Evolutionary conservation across 768 basidiomycete species (phyloP).

Genomic region (Suillus lakei): DNA sequence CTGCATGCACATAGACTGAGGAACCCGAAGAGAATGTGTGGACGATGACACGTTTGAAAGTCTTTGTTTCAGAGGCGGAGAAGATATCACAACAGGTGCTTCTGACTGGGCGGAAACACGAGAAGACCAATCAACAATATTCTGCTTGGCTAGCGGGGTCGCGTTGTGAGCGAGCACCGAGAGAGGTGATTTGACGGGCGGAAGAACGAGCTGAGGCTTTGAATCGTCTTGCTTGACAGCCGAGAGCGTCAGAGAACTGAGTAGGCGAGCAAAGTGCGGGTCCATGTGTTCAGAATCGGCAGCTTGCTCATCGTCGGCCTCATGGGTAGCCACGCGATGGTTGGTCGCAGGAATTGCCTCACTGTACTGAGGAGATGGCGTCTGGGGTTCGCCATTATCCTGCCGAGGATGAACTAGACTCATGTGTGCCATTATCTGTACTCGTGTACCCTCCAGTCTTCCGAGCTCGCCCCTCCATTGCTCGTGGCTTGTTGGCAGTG

Average conservation of each 20-base stretch:
- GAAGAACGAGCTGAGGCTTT: conserved; percentile 13
- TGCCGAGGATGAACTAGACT: conserved; percentile 70
- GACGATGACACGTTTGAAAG: conserved; percentile 14
- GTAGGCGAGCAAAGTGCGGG: conserved; percentile 72
- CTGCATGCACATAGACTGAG: conserved; percentile 6
- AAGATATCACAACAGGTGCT: conserved; percentile 12
- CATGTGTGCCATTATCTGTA: conserved; percentile 48
- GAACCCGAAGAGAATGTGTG: background rate
- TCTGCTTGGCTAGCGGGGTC: conserved; percentile 17
- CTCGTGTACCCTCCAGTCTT: conserved; percentile 32
- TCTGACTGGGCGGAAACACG: conserved; percentile 30
- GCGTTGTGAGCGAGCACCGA: conserved; percentile 7
- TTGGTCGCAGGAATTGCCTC: conserved; percentile 38
- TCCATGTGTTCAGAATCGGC: conserved; percentile 48
- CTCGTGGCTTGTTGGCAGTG: conserved; percentile 62
- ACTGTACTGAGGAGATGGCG: conserved; percentile 64
- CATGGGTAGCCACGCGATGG: conserved; percentile 27
- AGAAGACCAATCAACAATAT: conserved; percentile 38
- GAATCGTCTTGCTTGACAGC: conserved; percentile 38
- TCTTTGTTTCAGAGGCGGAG: conserved; percentile 12
- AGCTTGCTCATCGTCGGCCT: conserved; percentile 38
- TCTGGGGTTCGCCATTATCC: conserved; percentile 67
- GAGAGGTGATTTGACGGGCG: conserved; percentile 8
- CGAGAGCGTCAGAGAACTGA: conserved; percentile 66
- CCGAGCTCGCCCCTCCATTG: conserved; percentile 38